Conservation (phyloP, 2,329 filamentous ascomycete genomes). For the Tolypocladium paradoxum region DNA sequence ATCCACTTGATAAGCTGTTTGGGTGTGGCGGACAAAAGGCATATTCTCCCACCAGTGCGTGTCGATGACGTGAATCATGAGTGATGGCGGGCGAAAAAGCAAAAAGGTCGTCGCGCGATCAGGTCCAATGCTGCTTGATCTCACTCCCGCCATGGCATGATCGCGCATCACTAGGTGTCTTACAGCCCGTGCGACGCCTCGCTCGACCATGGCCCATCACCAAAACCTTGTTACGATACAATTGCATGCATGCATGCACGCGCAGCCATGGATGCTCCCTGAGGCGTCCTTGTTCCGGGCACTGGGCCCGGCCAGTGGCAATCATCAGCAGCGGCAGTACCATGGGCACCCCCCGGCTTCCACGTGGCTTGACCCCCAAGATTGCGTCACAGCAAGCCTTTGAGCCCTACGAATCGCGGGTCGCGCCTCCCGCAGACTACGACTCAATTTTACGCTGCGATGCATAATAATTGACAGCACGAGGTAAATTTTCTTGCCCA, state of each 20-base stretch:
- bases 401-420: background rate
- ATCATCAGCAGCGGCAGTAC: background rate
- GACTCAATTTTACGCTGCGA: background rate
- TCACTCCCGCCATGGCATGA: background rate
- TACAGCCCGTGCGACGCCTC: background rate
- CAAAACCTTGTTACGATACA: background rate
- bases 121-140: background rate
- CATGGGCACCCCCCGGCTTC: background rate
- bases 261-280: background rate
- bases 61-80: background rate
- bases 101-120: background rate
- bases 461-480: background rate
- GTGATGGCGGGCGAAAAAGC: background rate
- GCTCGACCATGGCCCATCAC: background rate
- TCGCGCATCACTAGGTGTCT: background rate
- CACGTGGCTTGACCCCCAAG: background rate
- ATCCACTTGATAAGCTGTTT: background rate
- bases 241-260: background rate
- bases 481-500: background rate
- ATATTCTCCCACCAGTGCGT: background rate
- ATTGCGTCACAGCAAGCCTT: background rate
- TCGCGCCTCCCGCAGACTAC: background rate
- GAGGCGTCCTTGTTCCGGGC: background rate
- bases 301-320: background rate
- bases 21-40: background rate